Base-by-base conservation (phyloP, 2,329 filamentous ascomycete species). In the Neonectria neomacrospora region DNA sequence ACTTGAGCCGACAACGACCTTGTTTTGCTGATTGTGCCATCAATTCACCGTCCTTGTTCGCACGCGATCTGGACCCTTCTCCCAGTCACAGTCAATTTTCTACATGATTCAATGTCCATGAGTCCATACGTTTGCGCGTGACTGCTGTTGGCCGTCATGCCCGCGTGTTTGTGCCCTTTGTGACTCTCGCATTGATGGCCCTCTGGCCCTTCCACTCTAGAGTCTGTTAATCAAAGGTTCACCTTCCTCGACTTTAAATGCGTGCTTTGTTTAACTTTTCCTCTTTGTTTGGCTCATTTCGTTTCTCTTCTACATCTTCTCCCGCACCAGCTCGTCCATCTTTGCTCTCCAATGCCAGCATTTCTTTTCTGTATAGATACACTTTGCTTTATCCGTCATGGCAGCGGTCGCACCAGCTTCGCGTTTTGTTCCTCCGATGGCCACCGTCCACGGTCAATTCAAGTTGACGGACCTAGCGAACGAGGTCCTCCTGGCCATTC, bases 401-500 rank as follows among this genome's bases (percentile, higher is more conserved):
- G 26, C 47, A 50, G n/a, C 28, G 28, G 10, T 7, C 20, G 11
- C n/a, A 18, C 10, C 47, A 12, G 30, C n/a, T 20, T 12, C 44
- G 12, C 14, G 9, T 47, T 9, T 16, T 16, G 8, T 10, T n/a
- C n/a, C 22, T 9, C 12, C 23, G 23, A 47, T 28, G 23, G 14
- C 44, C 3, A 7, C 47, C 28, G 26, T 20, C 11, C 26, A 20
- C 6, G 16, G 5, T 10, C 12, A n/a, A n/a, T 10, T 34, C 47
- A 47, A 44, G 9, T 14, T 64, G 10, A 47, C 51, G 4, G 45
- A 23, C 45, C 12, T 64, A 3, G 34, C 61, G 11, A 32, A 10
- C 22, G 61, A 64, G 23, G n/a, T 64, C n/a, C 44, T 52, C 20
- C 30, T 64, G 34, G 14, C 10, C 10, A 53, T 60, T n/a, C 28